Conservation (phyloP, 1,284 basidiomycete genomes). For the Cryptococcus amylolentus region DNA sequence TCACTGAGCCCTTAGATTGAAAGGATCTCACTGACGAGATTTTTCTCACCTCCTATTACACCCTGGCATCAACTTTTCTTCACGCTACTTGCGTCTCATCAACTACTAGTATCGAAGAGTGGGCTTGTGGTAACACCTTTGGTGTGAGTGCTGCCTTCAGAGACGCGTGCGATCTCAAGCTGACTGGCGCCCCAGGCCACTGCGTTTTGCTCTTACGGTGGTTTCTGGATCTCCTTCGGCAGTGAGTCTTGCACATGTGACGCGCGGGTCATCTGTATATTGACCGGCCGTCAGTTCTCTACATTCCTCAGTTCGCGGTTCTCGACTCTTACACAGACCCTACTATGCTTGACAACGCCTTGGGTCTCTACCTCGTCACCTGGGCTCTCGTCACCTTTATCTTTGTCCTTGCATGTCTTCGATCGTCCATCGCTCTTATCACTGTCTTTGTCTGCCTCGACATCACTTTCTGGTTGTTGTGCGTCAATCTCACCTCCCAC, state of each 20-base stretch:
- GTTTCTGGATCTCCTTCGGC: conserved; percentile 74
- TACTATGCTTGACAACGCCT: conserved; percentile 52
- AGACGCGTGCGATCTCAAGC: neutral
- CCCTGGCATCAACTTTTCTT: too few species aligned
- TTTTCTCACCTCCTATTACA: too few species aligned
- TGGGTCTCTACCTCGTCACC: conserved; percentile 51
- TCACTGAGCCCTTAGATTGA: too few species aligned
- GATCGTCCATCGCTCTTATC: conserved; percentile 64
- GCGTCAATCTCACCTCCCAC: conserved; percentile 11
- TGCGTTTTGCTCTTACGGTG: conserved; percentile 78
- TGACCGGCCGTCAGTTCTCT: conserved; percentile 21
- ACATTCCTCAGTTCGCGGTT: conserved; percentile 54
- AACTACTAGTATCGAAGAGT: conserved; percentile 54
- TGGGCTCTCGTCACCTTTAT: conserved; percentile 43
- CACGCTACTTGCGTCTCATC: too few species aligned
- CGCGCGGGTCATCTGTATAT: neutral
- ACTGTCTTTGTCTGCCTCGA: conserved; percentile 69
- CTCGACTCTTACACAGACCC: conserved; percentile 40
- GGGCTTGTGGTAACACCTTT: conserved; percentile 66
- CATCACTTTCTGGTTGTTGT: conserved; percentile 54
- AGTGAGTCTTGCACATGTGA: conserved; percentile 11
- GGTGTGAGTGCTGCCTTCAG: conserved; percentile 29
- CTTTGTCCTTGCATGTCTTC: conserved; percentile 58
- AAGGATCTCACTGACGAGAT: too few species aligned
- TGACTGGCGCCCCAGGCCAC: conserved; percentile 35